phyloP scores from a whole-genome alignment of 2,329 filamentous ascomycete species.

The Microcyclosporella mali region DNA sequence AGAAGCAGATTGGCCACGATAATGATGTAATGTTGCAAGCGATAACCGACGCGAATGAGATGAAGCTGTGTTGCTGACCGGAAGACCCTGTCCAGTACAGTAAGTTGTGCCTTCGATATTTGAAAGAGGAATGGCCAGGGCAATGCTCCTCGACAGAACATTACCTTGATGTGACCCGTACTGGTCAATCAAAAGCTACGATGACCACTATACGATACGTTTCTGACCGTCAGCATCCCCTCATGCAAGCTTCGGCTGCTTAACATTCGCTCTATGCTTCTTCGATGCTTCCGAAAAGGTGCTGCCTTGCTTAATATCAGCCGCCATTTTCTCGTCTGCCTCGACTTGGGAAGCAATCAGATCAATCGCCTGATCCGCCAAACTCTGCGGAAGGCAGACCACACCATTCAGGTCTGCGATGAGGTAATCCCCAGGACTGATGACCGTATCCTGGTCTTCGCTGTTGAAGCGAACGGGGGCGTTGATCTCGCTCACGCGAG shows the following conservation, averaged over 20 bases:
- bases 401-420: slow-evolving; percentile 37
- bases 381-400: slow-evolving; percentile 28
- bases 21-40: too few species aligned
- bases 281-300: slow-evolving; percentile 24
- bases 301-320: slow-evolving; percentile 23
- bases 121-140: too few species aligned
- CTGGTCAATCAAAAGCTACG: too few species aligned
- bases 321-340: slow-evolving; percentile 27
- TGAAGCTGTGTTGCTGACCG: too few species aligned
- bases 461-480: slow-evolving; percentile 29
- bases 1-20: too few species aligned
- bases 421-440: slow-evolving; percentile 35
- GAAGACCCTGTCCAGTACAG: too few species aligned
- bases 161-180: too few species aligned
- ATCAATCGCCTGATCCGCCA: slow-evolving; percentile 24
- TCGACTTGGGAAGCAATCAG: slow-evolving; percentile 29
- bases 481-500: slow-evolving; percentile 30
- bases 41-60: too few species aligned
- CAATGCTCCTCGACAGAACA: too few species aligned
- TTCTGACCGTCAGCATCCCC: too few species aligned
- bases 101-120: too few species aligned
- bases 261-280: slow-evolving; percentile 24
- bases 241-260: slow-evolving; percentile 16
- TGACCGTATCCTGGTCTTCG: slow-evolving; percentile 26
- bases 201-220: too few species aligned